phyloP scores from a whole-genome alignment of 1,139 yeast genomes.

The Pichia sp. region DNA sequence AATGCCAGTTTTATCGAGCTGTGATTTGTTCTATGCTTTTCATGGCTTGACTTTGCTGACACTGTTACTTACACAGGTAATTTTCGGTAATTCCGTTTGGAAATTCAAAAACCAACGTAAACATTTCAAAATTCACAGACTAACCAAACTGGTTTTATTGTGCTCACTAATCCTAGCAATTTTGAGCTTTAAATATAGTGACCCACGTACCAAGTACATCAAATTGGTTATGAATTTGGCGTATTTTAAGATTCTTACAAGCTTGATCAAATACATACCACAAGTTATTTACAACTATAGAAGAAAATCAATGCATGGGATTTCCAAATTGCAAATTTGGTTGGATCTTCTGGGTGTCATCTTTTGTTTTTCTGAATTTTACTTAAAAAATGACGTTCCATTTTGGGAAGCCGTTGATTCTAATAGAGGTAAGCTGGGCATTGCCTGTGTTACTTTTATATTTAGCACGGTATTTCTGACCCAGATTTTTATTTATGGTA shows the following conservation, averaged over 20 bases:
- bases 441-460: slow-evolving; percentile 28
- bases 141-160: slow-evolving; percentile 15
- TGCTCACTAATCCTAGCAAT: slow-evolving; percentile 2
- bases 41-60: slow-evolving; percentile 35
- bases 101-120: slow-evolving; percentile 27
- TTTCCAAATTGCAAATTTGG: slow-evolving; percentile 41
- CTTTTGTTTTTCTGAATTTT: slow-evolving; percentile 40
- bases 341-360: slow-evolving; percentile 50
- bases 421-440: slow-evolving; percentile 30
- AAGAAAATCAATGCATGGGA: slow-evolving; percentile 49
- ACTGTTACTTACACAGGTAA: slow-evolving; percentile 30
- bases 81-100: slow-evolving; percentile 26
- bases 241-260: slow-evolving; percentile 45
- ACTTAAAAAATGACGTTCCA: slow-evolving; percentile 23
- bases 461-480: slow-evolving; percentile 28
- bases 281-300: slow-evolving; percentile 47
- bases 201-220: slow-evolving; percentile 16
- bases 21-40: slow-evolving; percentile 34
- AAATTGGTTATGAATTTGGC: slow-evolving; percentile 37
- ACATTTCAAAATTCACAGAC: slow-evolving; percentile 18
- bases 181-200: slow-evolving; percentile 13
- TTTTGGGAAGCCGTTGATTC: slow-evolving; percentile 20
- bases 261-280: slow-evolving; percentile 53
- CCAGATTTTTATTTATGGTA: slow-evolving; percentile 20
- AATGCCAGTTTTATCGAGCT: slow-evolving; percentile 31